Conservation (phyloP, 768 basidiomycete species). For the Leccinellum luteum region DNA sequence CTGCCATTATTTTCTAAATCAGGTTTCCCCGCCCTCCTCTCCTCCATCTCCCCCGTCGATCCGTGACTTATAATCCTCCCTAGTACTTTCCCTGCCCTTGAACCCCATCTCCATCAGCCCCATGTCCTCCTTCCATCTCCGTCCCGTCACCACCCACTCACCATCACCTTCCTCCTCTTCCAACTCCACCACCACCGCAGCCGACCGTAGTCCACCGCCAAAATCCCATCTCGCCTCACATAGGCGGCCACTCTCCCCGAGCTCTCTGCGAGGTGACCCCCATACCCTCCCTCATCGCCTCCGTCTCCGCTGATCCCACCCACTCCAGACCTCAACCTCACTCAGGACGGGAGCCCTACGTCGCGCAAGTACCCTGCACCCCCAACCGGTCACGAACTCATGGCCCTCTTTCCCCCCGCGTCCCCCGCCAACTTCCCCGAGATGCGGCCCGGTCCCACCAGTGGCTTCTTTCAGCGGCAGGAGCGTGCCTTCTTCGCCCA, state of each 20-base stretch:
- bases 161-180: slow-evolving; percentile 59
- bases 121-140: slow-evolving; percentile 53
- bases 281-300: neutral
- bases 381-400: slow-evolving; percentile 78
- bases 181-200: slow-evolving; percentile 44
- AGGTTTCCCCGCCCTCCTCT: slow-evolving; percentile 16
- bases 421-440: slow-evolving; percentile 57
- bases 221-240: slow-evolving; percentile 27
- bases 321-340: slow-evolving; percentile 59
- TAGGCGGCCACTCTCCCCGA: slow-evolving; percentile 62
- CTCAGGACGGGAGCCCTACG: slow-evolving; percentile 46
- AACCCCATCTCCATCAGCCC: slow-evolving; percentile 34
- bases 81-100: slow-evolving; percentile 5
- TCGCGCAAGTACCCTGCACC: slow-evolving; percentile 69
- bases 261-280: slow-evolving; percentile 53
- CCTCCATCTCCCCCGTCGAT: slow-evolving; percentile 18
- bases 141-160: slow-evolving; percentile 48
- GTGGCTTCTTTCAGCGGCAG: slow-evolving; percentile 69
- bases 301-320: slow-evolving; percentile 15
- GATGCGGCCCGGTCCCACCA: slow-evolving; percentile 62
- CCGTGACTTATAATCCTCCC: slow-evolving; percentile 24
- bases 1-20: slow-evolving; percentile 2
- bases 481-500: slow-evolving; percentile 81
- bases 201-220: slow-evolving; percentile 38
- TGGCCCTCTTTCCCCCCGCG: slow-evolving; percentile 78